phyloP scores from a whole-genome alignment of 2,329 filamentous ascomycete species.

The Teratosphaeria zuluensis region DNA sequence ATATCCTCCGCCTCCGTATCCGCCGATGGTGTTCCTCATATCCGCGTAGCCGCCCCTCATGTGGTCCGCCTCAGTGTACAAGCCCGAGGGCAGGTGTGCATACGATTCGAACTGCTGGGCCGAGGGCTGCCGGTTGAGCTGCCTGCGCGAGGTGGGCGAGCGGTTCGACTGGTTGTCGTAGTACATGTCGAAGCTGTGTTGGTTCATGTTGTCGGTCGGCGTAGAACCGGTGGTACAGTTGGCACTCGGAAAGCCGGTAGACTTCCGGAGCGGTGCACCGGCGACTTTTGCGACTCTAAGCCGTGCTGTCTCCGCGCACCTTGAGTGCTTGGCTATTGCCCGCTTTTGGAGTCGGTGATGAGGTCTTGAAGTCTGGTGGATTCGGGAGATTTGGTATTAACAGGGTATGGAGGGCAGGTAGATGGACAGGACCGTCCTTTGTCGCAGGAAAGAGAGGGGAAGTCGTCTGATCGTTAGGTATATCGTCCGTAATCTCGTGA shows the following conservation, averaged over 20 bases:
- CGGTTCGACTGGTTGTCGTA: constrained; percentile 58
- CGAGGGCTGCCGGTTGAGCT: constrained; percentile 61
- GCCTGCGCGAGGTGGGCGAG: constrained; percentile 65
- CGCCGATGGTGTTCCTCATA: constrained; percentile 11
- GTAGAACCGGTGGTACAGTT: background rate
- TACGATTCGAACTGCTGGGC: constrained; percentile 64
- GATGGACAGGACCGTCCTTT: background rate
- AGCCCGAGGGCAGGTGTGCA: constrained; percentile 53
- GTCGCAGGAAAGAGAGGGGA: background rate
- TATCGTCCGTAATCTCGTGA: background rate
- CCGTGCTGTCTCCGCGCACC: background rate
- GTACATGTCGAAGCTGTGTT: constrained; percentile 51
- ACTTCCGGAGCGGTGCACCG: background rate
- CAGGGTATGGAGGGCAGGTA: background rate
- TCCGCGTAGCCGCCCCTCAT: constrained; percentile 35
- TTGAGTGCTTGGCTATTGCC: background rate
- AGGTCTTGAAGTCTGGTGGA: background rate
- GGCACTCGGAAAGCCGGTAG: background rate
- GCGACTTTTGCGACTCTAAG: background rate
- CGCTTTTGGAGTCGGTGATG: background rate
- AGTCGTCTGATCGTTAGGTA: background rate
- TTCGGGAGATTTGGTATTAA: background rate
- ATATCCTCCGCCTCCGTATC: constrained; percentile 51
- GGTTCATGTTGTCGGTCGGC: constrained; percentile 17
- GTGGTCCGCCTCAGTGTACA: constrained; percentile 63